These are phyloP conservation scores for Melanopsichium pennsylvanicum DNA, from an alignment of 1,284 basidiomycete genomes.

Conservation along the genomic window DNA sequence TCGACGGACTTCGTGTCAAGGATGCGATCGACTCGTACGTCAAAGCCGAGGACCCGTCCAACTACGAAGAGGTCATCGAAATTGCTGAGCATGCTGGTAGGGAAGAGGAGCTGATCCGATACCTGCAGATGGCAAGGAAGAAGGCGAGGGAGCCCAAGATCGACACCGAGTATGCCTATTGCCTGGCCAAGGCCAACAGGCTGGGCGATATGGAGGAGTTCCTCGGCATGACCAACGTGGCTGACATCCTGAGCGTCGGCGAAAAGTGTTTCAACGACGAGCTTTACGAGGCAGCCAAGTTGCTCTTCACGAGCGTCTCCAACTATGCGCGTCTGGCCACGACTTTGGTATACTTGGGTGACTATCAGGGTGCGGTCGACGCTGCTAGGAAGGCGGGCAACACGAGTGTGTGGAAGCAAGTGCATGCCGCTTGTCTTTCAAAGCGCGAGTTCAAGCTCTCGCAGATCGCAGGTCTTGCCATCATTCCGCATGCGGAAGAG, in stretches of 20 bases:
- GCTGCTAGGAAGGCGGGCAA: constrained; percentile 98
- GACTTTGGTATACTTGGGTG: constrained; percentile 96
- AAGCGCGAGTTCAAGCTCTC: constrained; percentile 96
- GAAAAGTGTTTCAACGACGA: constrained; percentile 99
- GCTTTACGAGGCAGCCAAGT: constrained; percentile 93
- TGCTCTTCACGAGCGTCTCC: constrained; percentile 94
- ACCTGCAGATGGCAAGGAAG: constrained; percentile 99
- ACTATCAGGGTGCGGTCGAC: constrained; percentile 97
- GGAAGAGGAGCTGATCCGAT: constrained; percentile 96
- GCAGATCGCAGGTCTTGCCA: constrained; percentile 74
- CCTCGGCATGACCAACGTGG: constrained; percentile 97
- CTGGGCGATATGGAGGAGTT: constrained; percentile 89
- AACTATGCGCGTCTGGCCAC: constrained; percentile 99
- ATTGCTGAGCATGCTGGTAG: constrained; percentile 95
- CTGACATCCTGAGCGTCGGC: constrained; percentile 92
- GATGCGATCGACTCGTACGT: constrained; percentile 99
- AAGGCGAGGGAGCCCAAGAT: constrained; percentile 95
- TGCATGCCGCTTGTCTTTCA: constrained; percentile 97
- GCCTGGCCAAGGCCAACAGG: constrained; percentile 64
- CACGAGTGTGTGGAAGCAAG: constrained; percentile 99
- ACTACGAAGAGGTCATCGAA: constrained; percentile 96
- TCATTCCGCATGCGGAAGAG: constrained; percentile 77
- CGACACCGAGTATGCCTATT: constrained; percentile 76
- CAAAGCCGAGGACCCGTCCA: constrained; percentile 95
- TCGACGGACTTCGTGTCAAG: constrained; percentile 97